Percentiles rank a stretch among this genome's conserved stretches.
phyloP scores from a whole-genome alignment of 441 rosid species.

The Gossypium schwendimanii region DNA sequence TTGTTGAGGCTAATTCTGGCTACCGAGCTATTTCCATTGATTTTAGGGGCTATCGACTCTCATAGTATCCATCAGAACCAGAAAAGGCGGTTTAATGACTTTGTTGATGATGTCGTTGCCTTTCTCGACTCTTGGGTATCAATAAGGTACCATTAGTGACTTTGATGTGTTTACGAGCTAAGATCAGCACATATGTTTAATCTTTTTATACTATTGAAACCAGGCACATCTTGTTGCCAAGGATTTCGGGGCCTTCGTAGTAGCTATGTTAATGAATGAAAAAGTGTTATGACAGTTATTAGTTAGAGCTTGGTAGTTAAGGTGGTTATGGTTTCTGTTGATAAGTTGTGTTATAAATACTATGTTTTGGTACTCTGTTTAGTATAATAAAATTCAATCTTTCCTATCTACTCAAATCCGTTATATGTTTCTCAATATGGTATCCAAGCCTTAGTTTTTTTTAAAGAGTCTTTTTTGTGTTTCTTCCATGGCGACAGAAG shows the following conservation, averaged over 20 bases:
- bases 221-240: constrained; percentile 33
- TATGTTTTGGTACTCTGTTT: no score
- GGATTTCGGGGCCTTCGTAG: constrained; percentile 33
- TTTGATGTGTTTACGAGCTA: background rate
- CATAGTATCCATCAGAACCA: constrained; percentile 30
- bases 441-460: no score
- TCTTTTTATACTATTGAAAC: background rate
- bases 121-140: constrained; percentile 29
- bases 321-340: no score
- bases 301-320: no score
- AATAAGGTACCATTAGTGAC: constrained; percentile 18
- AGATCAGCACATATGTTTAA: background rate
- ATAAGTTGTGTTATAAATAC: no score
- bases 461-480: no score
- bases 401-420: no score
- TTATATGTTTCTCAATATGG: no score
- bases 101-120: constrained; percentile 30
- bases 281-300: no score
- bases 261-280: background rate
- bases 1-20: constrained; percentile 32
- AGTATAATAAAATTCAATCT: no score
- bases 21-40: constrained; percentile 37
- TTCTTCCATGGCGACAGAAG: no score
- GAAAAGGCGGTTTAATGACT: constrained; percentile 29
- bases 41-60: constrained; percentile 42